Evolutionary conservation across 2,329 filamentous ascomycete genomes (phyloP).

Genomic region (Dactylellina haptotyla): DNA sequence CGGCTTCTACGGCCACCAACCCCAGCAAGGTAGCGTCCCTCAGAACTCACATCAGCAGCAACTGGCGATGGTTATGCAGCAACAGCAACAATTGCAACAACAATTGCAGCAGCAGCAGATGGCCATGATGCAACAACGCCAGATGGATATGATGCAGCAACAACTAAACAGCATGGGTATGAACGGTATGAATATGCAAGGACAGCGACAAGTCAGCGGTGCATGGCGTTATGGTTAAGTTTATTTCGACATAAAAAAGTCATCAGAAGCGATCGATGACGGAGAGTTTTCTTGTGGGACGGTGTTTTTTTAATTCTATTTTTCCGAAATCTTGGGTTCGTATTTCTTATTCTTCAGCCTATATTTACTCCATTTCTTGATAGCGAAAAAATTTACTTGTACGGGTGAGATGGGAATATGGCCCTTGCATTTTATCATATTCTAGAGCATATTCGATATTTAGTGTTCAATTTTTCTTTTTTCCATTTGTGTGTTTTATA

Average conservation of each 20-base stretch:
- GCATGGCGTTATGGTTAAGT: conserved; percentile 21
- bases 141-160: neutral
- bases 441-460: neutral
- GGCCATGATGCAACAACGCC: neutral
- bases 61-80: conserved; percentile 17
- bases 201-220: neutral
- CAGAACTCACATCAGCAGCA: conserved; percentile 21
- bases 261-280: neutral
- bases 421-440: no score
- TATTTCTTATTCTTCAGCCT: no score
- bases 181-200: neutral
- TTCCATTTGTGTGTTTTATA: no score
- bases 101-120: conserved; percentile 20
- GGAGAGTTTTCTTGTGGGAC: no score
- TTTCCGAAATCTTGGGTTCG: no score
- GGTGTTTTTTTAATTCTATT: no score
- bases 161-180: neutral
- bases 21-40: neutral
- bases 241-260: neutral
- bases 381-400: no score
- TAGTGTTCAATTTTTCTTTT: neutral
- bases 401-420: no score
- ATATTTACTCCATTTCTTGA: neutral
- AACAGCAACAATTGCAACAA: conserved; percentile 41
- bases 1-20: conserved; percentile 56